These are phyloP conservation scores for Euphorbia peplus DNA, from an alignment of 345 rosid genomes.

Conservation along the genomic window DNA sequence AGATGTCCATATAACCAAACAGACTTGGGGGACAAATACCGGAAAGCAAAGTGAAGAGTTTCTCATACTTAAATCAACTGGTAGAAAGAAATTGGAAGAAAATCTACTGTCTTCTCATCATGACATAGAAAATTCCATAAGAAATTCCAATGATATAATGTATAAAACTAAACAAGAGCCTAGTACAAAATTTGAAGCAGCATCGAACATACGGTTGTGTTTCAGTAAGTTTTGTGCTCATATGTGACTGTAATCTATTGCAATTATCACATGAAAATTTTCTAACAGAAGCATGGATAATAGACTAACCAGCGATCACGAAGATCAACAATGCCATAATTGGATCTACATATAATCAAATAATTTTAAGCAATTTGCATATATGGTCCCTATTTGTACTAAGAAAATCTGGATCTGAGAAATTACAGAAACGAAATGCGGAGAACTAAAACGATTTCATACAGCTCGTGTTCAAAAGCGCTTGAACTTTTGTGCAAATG, in stretches of 20 bases:
- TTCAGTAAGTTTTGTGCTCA: no score
- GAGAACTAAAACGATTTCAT: not conserved
- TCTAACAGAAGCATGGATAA: no score
- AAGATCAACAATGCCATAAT: not conserved
- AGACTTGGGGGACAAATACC: not conserved
- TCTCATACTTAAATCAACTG: not conserved
- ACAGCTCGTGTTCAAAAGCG: not conserved
- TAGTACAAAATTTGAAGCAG: no score
- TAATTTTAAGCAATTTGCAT: not conserved
- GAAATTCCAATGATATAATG: not conserved
- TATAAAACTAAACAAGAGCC: no score
- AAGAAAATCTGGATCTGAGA: not conserved
- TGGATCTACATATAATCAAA: not conserved
- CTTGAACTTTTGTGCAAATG: not conserved
- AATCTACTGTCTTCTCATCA: not conserved
- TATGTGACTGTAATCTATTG: no score
- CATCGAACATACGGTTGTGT: no score
- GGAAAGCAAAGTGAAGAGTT: not conserved
- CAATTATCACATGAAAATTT: no score
- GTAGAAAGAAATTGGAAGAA: not conserved
- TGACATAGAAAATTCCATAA: not conserved
- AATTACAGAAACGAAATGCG: not conserved
- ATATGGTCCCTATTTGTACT: not conserved
- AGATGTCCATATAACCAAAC: not conserved
- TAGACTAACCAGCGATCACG: not conserved